These are phyloP conservation scores for Patellaria atrata DNA, from an alignment of 495 filamentous ascomycete genomes.

Conservation along the genomic window DNA sequence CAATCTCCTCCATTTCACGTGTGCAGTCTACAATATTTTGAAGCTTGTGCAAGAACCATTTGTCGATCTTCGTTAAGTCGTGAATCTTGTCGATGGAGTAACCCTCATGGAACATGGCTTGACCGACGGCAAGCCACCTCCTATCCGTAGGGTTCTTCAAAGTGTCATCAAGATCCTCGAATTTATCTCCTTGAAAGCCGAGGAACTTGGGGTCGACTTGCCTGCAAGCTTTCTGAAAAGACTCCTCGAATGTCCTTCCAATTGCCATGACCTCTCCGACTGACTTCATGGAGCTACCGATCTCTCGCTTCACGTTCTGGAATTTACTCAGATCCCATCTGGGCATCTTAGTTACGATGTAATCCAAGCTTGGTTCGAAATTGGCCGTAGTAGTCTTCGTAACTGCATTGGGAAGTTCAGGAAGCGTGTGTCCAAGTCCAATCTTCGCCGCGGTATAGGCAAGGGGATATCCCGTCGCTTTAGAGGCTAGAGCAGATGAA, in stretches of 20 bases:
- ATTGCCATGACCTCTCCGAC: slow-evolving; percentile 99
- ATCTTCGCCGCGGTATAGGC: slow-evolving; percentile 96
- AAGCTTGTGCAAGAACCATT: slow-evolving; percentile 96
- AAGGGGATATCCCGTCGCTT: slow-evolving; percentile 91
- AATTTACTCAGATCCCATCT: slow-evolving; percentile 97
- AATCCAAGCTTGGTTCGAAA: slow-evolving; percentile 94
- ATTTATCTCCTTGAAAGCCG: slow-evolving; percentile 90
- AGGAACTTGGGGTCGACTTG: slow-evolving; percentile 86
- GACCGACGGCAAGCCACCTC: slow-evolving; percentile 91
- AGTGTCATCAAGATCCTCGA: slow-evolving; percentile 81
- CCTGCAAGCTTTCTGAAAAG: slow-evolving; percentile 96
- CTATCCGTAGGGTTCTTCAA: slow-evolving; percentile 87
- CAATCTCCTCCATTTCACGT: slow-evolving; percentile 72
- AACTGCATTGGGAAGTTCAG: slow-evolving; percentile 90
- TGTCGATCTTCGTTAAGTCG: slow-evolving; percentile 89
- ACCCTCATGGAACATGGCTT: slow-evolving; percentile 93
- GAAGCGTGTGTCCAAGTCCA: slow-evolving; percentile 82
- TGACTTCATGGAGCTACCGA: slow-evolving; percentile 93
- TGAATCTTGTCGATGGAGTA: slow-evolving; percentile 85
- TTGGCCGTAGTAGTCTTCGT: slow-evolving; percentile 98
- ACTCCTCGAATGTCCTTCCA: slow-evolving; percentile 94
- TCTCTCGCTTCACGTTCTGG: slow-evolving; percentile 94
- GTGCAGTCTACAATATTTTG: slow-evolving; percentile 88
- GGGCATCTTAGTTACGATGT: slow-evolving; percentile 96
- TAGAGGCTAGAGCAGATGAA: slow-evolving; percentile 89